Percentiles rank a stretch among this genome's conserved stretches.
Conservation (phyloP, 2,329 filamentous ascomycete genomes). For the Phaeoacremonium minimum region DNA sequence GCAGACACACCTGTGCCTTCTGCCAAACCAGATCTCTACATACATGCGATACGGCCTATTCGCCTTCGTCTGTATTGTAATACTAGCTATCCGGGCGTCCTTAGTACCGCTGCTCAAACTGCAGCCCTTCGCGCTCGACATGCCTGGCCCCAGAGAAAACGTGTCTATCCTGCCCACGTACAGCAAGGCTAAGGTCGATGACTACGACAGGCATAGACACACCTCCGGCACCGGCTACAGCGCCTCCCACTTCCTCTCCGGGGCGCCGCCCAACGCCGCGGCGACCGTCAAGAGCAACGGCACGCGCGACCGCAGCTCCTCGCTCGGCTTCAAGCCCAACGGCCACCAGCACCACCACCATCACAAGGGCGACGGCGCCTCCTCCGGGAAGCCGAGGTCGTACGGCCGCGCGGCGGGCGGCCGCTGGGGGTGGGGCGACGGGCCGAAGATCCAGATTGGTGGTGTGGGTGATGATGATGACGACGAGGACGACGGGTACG, state of each 20-base stretch:
- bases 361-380: too few relatives aligned
- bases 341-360: constrained; percentile 15
- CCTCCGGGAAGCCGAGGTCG: constrained; percentile 43
- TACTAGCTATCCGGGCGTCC: constrained; percentile 50
- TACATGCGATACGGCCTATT: constrained; percentile 75
- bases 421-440: constrained; percentile 13
- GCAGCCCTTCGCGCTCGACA: constrained; percentile 47
- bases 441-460: constrained; percentile 48
- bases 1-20: constrained; percentile 84
- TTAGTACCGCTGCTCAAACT: constrained; percentile 52
- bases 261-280: constrained; percentile 12
- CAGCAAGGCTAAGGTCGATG: constrained; percentile 48
- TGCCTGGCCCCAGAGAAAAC: constrained; percentile 13
- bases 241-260: constrained; percentile 24
- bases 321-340: constrained; percentile 15
- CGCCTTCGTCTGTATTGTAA: constrained; percentile 45
- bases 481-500: constrained; percentile 36
- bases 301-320: constrained; percentile 18
- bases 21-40: constrained; percentile 82
- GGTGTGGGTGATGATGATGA: too few relatives aligned
- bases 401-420: constrained; percentile 20
- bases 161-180: constrained; percentile 36
- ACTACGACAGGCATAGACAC: constrained; percentile 28
- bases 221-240: constrained; percentile 20
- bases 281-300: too few relatives aligned